phyloP scores from a whole-genome alignment of 2,329 filamentous ascomycete genomes.

The Fusarium devonianum region DNA sequence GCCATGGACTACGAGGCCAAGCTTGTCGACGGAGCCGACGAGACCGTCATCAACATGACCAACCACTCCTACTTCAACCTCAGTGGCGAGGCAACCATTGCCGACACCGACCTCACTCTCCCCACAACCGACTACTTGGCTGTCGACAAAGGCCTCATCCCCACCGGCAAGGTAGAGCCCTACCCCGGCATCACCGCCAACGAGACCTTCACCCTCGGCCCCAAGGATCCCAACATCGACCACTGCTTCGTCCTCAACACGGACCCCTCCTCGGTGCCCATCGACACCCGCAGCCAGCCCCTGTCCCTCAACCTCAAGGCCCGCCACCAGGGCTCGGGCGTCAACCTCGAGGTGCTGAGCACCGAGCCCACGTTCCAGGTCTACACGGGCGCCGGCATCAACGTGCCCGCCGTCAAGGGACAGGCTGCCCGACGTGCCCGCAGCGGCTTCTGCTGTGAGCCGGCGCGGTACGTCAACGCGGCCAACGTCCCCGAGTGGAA shows the following conservation, averaged over 20 bases:
- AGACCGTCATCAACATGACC: constrained; percentile 91
- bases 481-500: constrained; percentile 83
- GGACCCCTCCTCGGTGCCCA: constrained; percentile 64
- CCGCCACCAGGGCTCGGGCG: constrained; percentile 73
- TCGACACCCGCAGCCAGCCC: constrained; percentile 70
- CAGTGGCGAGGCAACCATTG: constrained; percentile 58
- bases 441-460: constrained; percentile 90
- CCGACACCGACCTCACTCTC: constrained; percentile 72
- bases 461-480: constrained; percentile 89
- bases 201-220: constrained; percentile 75
- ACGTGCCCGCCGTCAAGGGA: constrained; percentile 73
- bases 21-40: constrained; percentile 79
- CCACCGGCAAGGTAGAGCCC: constrained; percentile 69
- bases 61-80: constrained; percentile 90
- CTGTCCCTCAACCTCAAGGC: constrained; percentile 75
- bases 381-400: constrained; percentile 87
- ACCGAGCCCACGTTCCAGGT: constrained; percentile 98
- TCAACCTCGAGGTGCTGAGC: constrained; percentile 86
- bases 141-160: constrained; percentile 76
- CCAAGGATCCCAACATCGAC: constrained; percentile 78
- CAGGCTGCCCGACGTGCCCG: constrained; percentile 70
- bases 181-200: constrained; percentile 72
- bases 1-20: constrained; percentile 91
- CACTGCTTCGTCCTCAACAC: constrained; percentile 86
- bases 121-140: constrained; percentile 72